A percentile compares a stretch with the other conserved stretches of the same genome.
These are phyloP conservation scores for Trichoderma sp. DNA, from an alignment of 2,329 filamentous ascomycete species.

Conservation along the genomic window DNA sequence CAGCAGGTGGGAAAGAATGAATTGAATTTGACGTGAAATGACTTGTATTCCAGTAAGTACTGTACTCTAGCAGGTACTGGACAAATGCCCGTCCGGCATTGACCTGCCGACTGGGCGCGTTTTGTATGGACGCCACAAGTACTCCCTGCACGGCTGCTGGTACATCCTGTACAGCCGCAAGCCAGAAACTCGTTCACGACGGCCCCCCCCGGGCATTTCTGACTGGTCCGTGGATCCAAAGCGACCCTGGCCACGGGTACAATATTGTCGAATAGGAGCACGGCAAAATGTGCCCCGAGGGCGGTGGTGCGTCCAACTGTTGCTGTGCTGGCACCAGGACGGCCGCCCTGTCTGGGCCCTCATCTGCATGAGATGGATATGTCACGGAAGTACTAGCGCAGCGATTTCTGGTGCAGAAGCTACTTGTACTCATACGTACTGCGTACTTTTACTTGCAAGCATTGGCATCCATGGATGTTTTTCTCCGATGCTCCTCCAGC, in stretches of 20 bases:
- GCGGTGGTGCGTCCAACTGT: constrained; percentile 2
- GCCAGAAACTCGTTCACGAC: neutral
- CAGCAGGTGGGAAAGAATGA: neutral
- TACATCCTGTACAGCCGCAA: neutral
- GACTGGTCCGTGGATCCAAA: neutral
- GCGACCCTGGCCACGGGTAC: neutral
- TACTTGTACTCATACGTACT: neutral
- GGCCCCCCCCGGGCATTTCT: neutral
- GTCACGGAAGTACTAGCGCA: neutral
- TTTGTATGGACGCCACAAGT: neutral
- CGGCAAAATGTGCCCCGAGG: constrained; percentile 13
- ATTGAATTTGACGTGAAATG: neutral
- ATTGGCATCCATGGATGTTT: neutral
- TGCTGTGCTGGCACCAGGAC: constrained; percentile 23
- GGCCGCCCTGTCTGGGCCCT: constrained; percentile 11
- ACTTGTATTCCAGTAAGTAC: neutral
- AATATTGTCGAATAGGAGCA: constrained; percentile 20
- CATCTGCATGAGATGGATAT: neutral
- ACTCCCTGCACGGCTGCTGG: neutral
- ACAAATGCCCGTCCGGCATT: neutral
- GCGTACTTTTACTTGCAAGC: neutral
- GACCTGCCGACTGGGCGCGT: neutral
- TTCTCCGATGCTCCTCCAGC: neutral
- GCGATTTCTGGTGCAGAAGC: neutral
- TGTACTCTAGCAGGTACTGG: no score